Percentiles rank a stretch among this genome's conserved stretches.
Conservation (phyloP, 176 grass and related monocot species). For the Rhynchospora tenuis region DNA sequence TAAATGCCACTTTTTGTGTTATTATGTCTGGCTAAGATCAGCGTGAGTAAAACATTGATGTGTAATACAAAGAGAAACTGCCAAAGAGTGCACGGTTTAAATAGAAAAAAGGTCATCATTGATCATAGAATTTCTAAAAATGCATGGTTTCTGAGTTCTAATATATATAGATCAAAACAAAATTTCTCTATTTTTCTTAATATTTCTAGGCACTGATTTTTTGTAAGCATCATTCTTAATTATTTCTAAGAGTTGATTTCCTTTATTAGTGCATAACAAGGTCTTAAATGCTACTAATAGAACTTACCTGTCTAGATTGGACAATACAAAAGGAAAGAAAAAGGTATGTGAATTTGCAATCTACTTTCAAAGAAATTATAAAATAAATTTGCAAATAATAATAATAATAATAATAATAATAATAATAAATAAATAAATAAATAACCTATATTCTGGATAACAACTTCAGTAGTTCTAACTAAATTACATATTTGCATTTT, state of each 20-base stretch:
- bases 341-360: neutral
- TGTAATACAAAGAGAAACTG: neutral
- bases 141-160: neutral
- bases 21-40: neutral
- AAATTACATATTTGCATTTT: neutral
- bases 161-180: neutral
- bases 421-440: too few relatives aligned
- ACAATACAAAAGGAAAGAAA: neutral
- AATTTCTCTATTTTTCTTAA: neutral
- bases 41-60: neutral
- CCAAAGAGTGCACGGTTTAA: neutral
- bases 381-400: neutral
- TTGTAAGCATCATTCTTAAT: neutral
- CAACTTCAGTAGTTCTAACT: neutral
- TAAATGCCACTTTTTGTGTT: neutral
- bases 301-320: neutral
- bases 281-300: too few relatives aligned
- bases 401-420: too few relatives aligned
- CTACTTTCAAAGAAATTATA: neutral
- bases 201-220: too few relatives aligned
- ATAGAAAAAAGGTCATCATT: neutral
- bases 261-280: too few relatives aligned
- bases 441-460: too few relatives aligned
- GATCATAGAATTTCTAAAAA: neutral
- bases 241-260: neutral